Evolutionary conservation across 495 filamentous ascomycete species (phyloP).

Genomic region (Collariella sp.): DNA sequence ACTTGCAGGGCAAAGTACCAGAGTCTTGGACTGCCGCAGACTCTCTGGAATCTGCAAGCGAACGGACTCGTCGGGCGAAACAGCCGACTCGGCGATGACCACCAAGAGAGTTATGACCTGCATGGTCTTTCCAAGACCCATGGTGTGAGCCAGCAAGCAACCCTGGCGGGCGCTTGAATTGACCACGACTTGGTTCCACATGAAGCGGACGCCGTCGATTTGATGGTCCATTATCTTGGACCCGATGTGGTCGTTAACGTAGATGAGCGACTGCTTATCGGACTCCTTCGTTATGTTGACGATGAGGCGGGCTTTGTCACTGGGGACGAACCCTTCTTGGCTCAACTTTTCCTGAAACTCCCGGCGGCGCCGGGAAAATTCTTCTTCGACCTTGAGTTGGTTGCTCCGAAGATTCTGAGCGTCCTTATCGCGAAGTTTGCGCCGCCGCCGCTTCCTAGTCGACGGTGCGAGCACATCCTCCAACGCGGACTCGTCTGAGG

Average conservation of each 20-base stretch:
- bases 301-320: slow-evolving; percentile 45
- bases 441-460: slow-evolving; percentile 43
- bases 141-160: slow-evolving; percentile 81
- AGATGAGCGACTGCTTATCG: slow-evolving; percentile 45
- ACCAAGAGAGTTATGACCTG: slow-evolving; percentile 75
- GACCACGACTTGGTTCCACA: slow-evolving; percentile 75
- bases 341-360: slow-evolving; percentile 38
- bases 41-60: slow-evolving; percentile 55
- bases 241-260: slow-evolving; percentile 42
- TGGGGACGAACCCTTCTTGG: slow-evolving; percentile 30
- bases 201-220: slow-evolving; percentile 67
- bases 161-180: slow-evolving; percentile 50
- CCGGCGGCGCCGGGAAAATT: slow-evolving; percentile 43
- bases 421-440: slow-evolving; percentile 39
- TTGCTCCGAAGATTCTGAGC: slow-evolving; percentile 40
- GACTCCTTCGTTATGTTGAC: slow-evolving; percentile 60
- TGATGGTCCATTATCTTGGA: slow-evolving; percentile 47
- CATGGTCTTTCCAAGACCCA: slow-evolving; percentile 93
- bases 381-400: slow-evolving; percentile 35
- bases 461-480: slow-evolving; percentile 13
- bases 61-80: slow-evolving; percentile 48
- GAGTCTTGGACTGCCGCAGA: slow-evolving; percentile 52
- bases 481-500: slow-evolving; percentile 2
- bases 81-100: slow-evolving; percentile 58
- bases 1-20: slow-evolving; percentile 68